Conservation (phyloP, 164 flowering plant genomes). For the Vitis amurensis region DNA sequence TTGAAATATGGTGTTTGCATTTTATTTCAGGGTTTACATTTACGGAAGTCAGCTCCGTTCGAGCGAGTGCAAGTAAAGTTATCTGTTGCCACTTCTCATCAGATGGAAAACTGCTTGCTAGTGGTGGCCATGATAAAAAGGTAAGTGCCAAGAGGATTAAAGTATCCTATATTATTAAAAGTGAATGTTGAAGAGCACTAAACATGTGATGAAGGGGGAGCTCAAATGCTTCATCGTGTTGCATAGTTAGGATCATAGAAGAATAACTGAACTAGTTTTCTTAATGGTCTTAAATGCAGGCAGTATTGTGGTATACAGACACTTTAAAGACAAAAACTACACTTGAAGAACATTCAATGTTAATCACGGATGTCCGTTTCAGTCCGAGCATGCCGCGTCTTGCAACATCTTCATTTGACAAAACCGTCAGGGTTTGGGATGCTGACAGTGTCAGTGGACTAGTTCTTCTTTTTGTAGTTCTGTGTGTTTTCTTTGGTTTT, state of each 20-base stretch:
- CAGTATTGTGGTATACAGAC: conserved; percentile 67
- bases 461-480: background rate
- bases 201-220: too few species aligned
- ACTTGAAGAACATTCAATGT: conserved; percentile 63
- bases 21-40: conserved; percentile 69
- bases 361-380: conserved; percentile 82
- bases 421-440: conserved; percentile 80
- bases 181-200: too few species aligned
- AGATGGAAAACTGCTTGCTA: conserved; percentile 94
- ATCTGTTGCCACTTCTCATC: conserved; percentile 92
- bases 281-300: conserved; percentile 39
- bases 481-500: background rate
- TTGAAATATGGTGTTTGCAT: background rate
- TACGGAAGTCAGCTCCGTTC: conserved; percentile 55
- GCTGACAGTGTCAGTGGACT: conserved; percentile 54
- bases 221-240: too few species aligned
- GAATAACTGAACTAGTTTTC: background rate
- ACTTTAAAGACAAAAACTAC: conserved; percentile 47
- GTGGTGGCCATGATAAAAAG: conserved; percentile 97
- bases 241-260: background rate
- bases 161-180: background rate
- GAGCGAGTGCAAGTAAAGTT: conserved; percentile 85
- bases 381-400: conserved; percentile 73
- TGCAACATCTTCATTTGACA: conserved; percentile 84
- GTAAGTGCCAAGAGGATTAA: conserved; percentile 22